Evolutionary conservation across 306 rosid genomes (phyloP).

Genomic region (Astragalus membranaceus): DNA sequence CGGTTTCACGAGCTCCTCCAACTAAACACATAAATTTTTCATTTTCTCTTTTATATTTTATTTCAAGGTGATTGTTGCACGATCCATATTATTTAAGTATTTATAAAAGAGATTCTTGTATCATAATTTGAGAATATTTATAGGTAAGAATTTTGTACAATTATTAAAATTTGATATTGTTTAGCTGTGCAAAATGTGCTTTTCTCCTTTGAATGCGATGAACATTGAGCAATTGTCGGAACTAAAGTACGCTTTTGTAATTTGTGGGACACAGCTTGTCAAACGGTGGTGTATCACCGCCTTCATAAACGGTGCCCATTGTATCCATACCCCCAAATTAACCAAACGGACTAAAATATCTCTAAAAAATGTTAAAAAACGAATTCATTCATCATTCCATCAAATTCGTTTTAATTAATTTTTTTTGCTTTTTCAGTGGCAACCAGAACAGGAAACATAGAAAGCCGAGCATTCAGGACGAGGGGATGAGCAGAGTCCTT

Average conservation of each 20-base stretch:
- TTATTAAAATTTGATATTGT: not conserved
- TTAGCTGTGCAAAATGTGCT: not conserved
- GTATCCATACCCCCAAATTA: no score
- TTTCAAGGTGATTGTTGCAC: constrained; percentile 12
- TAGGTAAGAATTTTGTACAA: not conserved
- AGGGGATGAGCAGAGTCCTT: no score
- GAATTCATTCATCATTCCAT: no score
- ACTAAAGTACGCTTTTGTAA: not conserved
- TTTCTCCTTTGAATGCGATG: constrained; percentile 6
- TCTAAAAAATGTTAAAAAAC: no score
- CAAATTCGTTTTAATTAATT: no score
- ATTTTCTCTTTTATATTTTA: not conserved
- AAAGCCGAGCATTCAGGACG: no score
- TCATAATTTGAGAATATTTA: not conserved
- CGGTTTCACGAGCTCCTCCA: constrained; percentile 16
- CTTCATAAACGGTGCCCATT: constrained; percentile 20
- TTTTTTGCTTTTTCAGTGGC: no score
- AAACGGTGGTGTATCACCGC: not conserved
- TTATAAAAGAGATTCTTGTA: not conserved
- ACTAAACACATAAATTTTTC: not conserved
- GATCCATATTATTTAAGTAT: not conserved
- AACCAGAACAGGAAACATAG: no score
- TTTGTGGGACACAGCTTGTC: not conserved
- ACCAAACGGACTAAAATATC: no score
- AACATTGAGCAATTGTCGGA: constrained; percentile 14